These are phyloP conservation scores for Jaapia argillacea DNA, from an alignment of 768 basidiomycete species.

Conservation along the genomic window DNA sequence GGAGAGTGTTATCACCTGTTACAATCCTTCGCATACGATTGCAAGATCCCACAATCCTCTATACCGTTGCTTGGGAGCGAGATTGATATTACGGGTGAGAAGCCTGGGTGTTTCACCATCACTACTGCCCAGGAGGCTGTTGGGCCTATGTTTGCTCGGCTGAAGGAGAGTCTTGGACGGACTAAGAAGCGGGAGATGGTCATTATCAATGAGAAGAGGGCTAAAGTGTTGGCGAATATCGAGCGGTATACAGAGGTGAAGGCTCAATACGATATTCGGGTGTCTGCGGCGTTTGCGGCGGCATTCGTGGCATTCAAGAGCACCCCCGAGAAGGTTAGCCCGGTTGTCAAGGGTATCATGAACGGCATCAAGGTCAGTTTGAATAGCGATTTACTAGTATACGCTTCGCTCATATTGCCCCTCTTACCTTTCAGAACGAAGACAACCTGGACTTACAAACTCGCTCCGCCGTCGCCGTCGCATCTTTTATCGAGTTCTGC, in stretches of 20 bases:
- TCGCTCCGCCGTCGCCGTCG: conserved; percentile 80
- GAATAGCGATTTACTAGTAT: neutral
- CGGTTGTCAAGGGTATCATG: conserved; percentile 95
- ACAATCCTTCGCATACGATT: conserved; percentile 77
- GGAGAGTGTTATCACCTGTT: conserved; percentile 71
- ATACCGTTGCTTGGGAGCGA: conserved; percentile 74
- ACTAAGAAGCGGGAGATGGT: conserved; percentile 73
- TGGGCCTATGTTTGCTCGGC: conserved; percentile 55
- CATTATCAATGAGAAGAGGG: conserved; percentile 66
- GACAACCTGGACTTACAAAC: conserved; percentile 82
- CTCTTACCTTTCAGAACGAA: conserved; percentile 76
- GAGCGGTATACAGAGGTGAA: conserved; percentile 78
- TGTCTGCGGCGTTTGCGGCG: conserved; percentile 83
- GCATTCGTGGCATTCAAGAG: conserved; percentile 82
- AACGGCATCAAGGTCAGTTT: conserved; percentile 84
- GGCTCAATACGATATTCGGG: conserved; percentile 75
- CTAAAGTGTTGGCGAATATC: conserved; percentile 56
- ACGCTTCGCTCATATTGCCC: neutral
- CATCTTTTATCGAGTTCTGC: conserved; percentile 84
- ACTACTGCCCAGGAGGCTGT: conserved; percentile 66
- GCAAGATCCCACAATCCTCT: conserved; percentile 71
- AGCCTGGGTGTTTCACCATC: conserved; percentile 64
- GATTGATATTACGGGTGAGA: conserved; percentile 64
- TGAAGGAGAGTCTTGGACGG: conserved; percentile 67
- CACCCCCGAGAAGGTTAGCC: conserved; percentile 89